phyloP scores from a whole-genome alignment of 1,284 basidiomycete species.

The Erythrobasidium hasegawianum region DNA sequence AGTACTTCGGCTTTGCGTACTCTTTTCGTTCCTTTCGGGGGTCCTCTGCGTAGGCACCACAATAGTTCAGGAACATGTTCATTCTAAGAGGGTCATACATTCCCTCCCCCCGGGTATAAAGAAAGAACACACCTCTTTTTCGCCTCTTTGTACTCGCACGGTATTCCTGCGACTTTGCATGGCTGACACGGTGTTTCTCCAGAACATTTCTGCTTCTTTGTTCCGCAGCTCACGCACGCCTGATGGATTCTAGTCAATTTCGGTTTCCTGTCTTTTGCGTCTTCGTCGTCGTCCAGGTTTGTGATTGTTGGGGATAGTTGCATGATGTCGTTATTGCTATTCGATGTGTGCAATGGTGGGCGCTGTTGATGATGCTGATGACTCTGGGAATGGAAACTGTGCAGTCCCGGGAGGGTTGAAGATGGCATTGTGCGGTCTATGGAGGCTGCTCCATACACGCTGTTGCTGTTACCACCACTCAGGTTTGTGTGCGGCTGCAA shows the following conservation, averaged over 20 bases:
- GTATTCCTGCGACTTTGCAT: neutral
- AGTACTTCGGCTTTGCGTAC: neutral
- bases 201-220: slow-evolving; percentile 33
- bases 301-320: neutral
- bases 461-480: neutral
- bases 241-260: slow-evolving; percentile 28
- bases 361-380: neutral
- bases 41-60: slow-evolving; percentile 11
- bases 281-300: neutral
- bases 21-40: slow-evolving; percentile 31
- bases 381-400: neutral
- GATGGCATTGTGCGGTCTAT: too few relatives aligned
- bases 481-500: too few relatives aligned
- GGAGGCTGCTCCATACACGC: too few relatives aligned
- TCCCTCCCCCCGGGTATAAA: neutral
- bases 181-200: slow-evolving; percentile 20
- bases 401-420: slow-evolving; percentile 3
- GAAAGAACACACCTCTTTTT: slow-evolving; percentile 25
- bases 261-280: slow-evolving; percentile 9
- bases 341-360: neutral
- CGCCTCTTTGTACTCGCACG: slow-evolving; percentile 24
- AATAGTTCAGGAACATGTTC: neutral
- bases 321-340: neutral
- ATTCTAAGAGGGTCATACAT: neutral
- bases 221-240: slow-evolving; percentile 20